Evolutionary conservation across 2,329 filamentous ascomycete species (phyloP).

Genomic region (Cercospora beticola): DNA sequence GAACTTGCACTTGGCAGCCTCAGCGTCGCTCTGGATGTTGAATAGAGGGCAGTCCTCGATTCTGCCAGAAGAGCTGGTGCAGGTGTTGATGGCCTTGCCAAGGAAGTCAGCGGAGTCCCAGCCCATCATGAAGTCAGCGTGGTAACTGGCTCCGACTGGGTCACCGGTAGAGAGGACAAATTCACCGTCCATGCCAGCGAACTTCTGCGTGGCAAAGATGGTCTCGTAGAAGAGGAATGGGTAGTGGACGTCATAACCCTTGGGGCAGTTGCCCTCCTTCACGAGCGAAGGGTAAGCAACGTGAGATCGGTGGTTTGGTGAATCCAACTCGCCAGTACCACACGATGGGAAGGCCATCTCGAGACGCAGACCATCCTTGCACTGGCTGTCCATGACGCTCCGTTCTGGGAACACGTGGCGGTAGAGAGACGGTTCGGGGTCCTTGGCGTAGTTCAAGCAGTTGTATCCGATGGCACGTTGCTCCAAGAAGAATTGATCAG

Average conservation of each 20-base stretch:
- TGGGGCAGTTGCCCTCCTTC: slow-evolving; percentile 73
- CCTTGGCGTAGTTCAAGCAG: slow-evolving; percentile 75
- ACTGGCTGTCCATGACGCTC: slow-evolving; percentile 74
- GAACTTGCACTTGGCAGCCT: slow-evolving; percentile 62
- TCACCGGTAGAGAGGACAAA: slow-evolving; percentile 82
- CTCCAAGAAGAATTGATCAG: slow-evolving; percentile 67
- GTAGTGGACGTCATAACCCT: slow-evolving; percentile 65
- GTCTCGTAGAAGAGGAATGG: slow-evolving; percentile 81
- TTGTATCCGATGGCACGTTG: slow-evolving; percentile 93
- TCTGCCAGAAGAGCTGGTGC: slow-evolving; percentile 68
- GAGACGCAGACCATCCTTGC: slow-evolving; percentile 74
- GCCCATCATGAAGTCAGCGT: slow-evolving; percentile 78
- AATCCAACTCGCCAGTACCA: slow-evolving; percentile 68
- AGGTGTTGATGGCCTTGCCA: slow-evolving; percentile 69
- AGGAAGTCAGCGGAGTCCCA: slow-evolving; percentile 68
- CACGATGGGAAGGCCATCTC: slow-evolving; percentile 88
- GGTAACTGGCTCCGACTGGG: slow-evolving; percentile 67
- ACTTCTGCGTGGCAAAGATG: slow-evolving; percentile 73
- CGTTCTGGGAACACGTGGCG: slow-evolving; percentile 83
- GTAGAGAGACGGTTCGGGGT: slow-evolving; percentile 70
- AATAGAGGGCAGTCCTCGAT: slow-evolving; percentile 77
- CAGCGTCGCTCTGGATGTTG: slow-evolving; percentile 59
- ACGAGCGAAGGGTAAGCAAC: slow-evolving; percentile 77
- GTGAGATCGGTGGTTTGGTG: slow-evolving; percentile 59
- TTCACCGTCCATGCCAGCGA: slow-evolving; percentile 60